Evolutionary conservation across 2,329 filamentous ascomycete species (phyloP).

Genomic region (Aciculosporium take): DNA sequence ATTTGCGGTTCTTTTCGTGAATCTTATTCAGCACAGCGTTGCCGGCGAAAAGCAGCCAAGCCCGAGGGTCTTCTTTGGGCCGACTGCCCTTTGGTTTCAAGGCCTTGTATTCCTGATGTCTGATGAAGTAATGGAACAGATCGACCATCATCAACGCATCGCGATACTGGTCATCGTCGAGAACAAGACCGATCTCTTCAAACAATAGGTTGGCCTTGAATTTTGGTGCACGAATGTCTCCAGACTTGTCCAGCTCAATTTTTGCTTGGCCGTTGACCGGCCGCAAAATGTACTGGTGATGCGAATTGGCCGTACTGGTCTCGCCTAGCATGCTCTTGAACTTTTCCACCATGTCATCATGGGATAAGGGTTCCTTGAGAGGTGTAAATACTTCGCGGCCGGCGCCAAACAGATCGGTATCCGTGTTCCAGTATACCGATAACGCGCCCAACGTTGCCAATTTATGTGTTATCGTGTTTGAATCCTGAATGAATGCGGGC

Average conservation of each 20-base stretch:
- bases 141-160: constrained; percentile 97
- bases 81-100: constrained; percentile 68
- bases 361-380: constrained; percentile 44
- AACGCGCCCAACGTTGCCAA: constrained; percentile 79
- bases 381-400: constrained; percentile 49
- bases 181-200: constrained; percentile 92
- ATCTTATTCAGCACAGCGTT: constrained; percentile 86
- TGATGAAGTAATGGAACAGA: constrained; percentile 94
- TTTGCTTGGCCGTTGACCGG: constrained; percentile 92
- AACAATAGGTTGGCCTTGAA: constrained; percentile 86
- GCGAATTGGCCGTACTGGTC: constrained; percentile 39
- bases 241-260: constrained; percentile 88
- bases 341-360: constrained; percentile 61
- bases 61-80: constrained; percentile 78
- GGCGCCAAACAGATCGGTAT: constrained; percentile 68
- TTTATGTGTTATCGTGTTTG: constrained; percentile 75
- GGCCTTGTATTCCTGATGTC: constrained; percentile 93
- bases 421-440: constrained; percentile 96
- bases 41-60: constrained; percentile 86
- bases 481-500: constrained; percentile 88
- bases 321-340: constrained; percentile 72
- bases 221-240: constrained; percentile 62
- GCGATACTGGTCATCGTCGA: constrained; percentile 94
- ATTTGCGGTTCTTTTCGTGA: constrained; percentile 79
- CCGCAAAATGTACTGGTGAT: constrained; percentile 88